Evolutionary conservation across 805 yeast genomes (phyloP), one percentile per base, ranked within the genome.

Genomic region (Candida jianshihensis): DNA sequence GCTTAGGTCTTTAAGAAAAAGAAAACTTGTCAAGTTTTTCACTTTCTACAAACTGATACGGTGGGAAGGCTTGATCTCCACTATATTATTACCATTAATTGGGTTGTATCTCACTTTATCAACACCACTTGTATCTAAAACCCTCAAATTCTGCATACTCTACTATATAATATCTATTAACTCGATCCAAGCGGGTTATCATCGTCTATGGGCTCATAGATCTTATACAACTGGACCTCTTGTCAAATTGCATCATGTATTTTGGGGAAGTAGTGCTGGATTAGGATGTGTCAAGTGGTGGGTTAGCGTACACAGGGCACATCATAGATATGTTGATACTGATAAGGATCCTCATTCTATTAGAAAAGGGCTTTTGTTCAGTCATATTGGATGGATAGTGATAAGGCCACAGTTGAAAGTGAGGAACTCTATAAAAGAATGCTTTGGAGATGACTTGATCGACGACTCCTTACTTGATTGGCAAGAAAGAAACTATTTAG

Each of bases 381-480:
- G 90, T 24, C 96, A 88, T 60, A 66, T 87, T 61, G 97, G 96
- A 4, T 89, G 96, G 95, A 71, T 84, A 63, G 54, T 87, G 24
- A 65, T 81, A 40, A 71, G 70, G 46, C 88, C 85, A 45, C 77
- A 75, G 57, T 71, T 78, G 15, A 73, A 73, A 34, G 70, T 67
- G 7, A 48, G 57, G 19, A 58, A 54, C 30, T 68, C 70, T 2
- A 33, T 47, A 5, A 48, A 40, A 28, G 56, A 52, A 33, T 50
- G 54, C 25, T 33, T 34, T 11, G 84, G 70, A 63, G 75, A 54
- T 65, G 88, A 86, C 53, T 67, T 86, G 52, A 73, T 81, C 36
- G 61, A 66, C 40, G 78, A 68, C 53, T 66, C 70, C 40, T 58
- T 76, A 48, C 68, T 78, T 9, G 41, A 43, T 4, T 50, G 56